phyloP scores from a whole-genome alignment of 1,139 yeast species.

The Pichia sp. region DNA sequence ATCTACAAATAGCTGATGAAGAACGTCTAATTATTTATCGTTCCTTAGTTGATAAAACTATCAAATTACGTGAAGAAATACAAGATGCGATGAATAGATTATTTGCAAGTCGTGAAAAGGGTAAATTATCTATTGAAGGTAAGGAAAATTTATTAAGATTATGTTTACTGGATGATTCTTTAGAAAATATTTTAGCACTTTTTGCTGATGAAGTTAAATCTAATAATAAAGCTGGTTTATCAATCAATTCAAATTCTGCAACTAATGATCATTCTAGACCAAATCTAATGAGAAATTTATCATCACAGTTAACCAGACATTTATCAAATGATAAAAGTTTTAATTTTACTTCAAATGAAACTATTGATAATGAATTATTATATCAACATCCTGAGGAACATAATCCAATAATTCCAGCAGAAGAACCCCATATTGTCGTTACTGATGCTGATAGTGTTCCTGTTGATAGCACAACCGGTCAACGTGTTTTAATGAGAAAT shows the following conservation, averaged over 20 bases:
- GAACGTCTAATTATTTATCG: slow-evolving; percentile 33
- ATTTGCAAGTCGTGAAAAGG: slow-evolving; percentile 50
- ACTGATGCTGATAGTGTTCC: slow-evolving; percentile 52
- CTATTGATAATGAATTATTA: slow-evolving; percentile 41
- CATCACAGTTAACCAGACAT: slow-evolving; percentile 34
- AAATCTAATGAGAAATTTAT: slow-evolving; percentile 22
- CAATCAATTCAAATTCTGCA: background rate
- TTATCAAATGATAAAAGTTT: slow-evolving; percentile 46
- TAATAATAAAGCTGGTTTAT: slow-evolving; percentile 1
- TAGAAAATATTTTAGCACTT: slow-evolving; percentile 60
- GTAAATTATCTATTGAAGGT: slow-evolving; percentile 56
- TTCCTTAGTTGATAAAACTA: slow-evolving; percentile 47
- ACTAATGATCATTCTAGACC: slow-evolving; percentile 16
- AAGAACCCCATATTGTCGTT: slow-evolving; percentile 65
- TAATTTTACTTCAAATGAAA: slow-evolving; percentile 40
- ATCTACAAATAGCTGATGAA: slow-evolving; percentile 23
- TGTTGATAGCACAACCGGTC: slow-evolving; percentile 63
- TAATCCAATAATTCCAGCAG: slow-evolving; percentile 6
- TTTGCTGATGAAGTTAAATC: slow-evolving; percentile 35
- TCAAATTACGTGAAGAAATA: slow-evolving; percentile 48
- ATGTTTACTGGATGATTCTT: slow-evolving; percentile 61
- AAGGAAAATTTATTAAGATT: slow-evolving; percentile 66
- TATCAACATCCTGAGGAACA: slow-evolving; percentile 14
- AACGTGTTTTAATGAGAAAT: slow-evolving; percentile 60
- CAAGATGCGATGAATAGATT: slow-evolving; percentile 56